Conservation (phyloP, 345 rosid genomes). For the Acer saccharum region DNA sequence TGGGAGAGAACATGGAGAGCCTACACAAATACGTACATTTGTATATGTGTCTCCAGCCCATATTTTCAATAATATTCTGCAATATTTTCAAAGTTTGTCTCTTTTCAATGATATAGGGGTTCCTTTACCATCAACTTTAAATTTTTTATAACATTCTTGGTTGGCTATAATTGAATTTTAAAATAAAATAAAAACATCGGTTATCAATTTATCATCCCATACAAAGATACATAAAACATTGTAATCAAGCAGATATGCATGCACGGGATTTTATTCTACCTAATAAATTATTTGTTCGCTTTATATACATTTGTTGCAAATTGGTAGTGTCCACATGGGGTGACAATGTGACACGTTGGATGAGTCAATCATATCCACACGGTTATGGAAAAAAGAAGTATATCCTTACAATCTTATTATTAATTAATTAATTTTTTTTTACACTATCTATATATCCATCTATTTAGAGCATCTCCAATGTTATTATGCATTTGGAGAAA, state of each 20-base stretch:
- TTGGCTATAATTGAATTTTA: neutral
- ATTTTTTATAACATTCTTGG: neutral
- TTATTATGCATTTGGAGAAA: too few relatives aligned
- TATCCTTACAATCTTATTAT: neutral
- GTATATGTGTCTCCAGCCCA: neutral
- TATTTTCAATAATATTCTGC: neutral
- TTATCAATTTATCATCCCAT: neutral
- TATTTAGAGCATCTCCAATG: too few relatives aligned
- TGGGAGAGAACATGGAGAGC: constrained; percentile 24
- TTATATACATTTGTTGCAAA: neutral
- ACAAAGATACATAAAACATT: neutral
- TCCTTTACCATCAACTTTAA: neutral
- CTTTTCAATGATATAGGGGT: neutral
- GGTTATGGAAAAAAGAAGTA: neutral
- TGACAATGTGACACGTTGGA: neutral
- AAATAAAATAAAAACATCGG: too few relatives aligned
- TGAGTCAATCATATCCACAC: constrained; percentile 5
- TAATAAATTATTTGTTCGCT: neutral
- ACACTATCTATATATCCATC: too few relatives aligned
- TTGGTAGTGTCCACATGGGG: neutral
- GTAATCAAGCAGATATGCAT: neutral
- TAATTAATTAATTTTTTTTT: neutral
- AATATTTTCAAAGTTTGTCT: neutral
- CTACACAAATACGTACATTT: neutral
- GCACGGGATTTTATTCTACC: too few relatives aligned